Base-by-base conservation (phyloP, 2,329 filamentous ascomycete species). In the Arthroderma uncinatum region DNA sequence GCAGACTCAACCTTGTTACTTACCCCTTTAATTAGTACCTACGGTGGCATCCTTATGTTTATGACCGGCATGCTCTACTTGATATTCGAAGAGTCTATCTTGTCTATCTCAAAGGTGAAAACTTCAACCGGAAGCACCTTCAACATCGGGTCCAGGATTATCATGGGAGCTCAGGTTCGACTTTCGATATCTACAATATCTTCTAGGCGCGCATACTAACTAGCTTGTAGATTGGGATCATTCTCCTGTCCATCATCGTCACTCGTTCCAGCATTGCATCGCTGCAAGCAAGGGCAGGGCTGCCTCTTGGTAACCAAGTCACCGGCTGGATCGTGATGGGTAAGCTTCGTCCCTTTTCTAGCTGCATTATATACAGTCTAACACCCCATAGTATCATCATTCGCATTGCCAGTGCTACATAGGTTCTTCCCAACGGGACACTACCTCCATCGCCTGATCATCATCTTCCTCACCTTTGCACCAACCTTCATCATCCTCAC, bases 401-500 rank as follows among this genome's bases (percentile, higher is more conserved):
- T 97, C 14, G 69, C 85, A 5, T 81, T 95, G 68, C 92, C 93
- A 2, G 80, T 94, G 62, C 77, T 86, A n/a, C 88, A 97, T 70
- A 82, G 85, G 21, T 66, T 94, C 1, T 84, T 87, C 62, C 86
- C 89, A 1, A 93, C 89, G 69, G 86, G 79, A 63, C 85, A 96
- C 73, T 96, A 97, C 70, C 81, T 97, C 63, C 91, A 97, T 70
- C 85, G 91, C 23, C 77, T 98, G 2, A 80, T 91, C 63, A 82
- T 95, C 64, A 84, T 96, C 56, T 98, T 97, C 74, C 78, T 98
- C 53, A 87, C 91, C 4, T 97, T 94, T 68, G 87, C 92, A 0
- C 93, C 93, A 0, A 86, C 87, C 1, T 98, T 97, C 72, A 86
- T 98, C 67, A 92, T 98, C 66, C 82, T 98, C 54, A 95, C 91